Conservation (phyloP, 148 eudicot species). For the Heliamphora exappendiculata region DNA sequence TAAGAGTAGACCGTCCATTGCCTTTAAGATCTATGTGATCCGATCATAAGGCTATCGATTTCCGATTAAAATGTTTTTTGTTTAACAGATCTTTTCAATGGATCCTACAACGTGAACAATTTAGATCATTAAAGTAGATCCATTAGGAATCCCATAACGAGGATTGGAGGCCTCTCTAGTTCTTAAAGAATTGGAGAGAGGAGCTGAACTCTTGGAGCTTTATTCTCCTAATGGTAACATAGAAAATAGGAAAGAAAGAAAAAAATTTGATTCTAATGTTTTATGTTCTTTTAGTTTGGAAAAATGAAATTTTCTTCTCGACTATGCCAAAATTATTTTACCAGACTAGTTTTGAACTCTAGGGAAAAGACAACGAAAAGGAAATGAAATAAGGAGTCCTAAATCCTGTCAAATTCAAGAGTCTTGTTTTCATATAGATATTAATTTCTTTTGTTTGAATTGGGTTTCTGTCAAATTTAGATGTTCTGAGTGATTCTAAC, state of each 20-base stretch:
- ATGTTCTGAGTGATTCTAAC: neutral
- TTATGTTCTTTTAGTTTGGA: neutral
- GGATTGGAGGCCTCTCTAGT: no score
- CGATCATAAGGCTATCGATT: no score
- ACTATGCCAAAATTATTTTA: neutral
- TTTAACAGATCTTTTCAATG: no score
- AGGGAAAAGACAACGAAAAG: neutral
- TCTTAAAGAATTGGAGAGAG: no score
- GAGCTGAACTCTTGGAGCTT: neutral
- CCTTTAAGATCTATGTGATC: no score
- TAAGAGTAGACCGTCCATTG: no score
- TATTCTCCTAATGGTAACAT: neutral
- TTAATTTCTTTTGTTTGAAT: neutral
- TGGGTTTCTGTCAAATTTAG: neutral
- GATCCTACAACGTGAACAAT: no score
- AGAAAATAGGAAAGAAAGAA: neutral
- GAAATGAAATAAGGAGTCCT: neutral
- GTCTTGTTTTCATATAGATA: neutral
- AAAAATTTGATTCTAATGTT: neutral
- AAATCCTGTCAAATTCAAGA: neutral
- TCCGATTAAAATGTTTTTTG: no score
- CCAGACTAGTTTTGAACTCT: neutral
- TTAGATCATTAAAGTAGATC: no score
- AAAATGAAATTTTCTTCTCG: neutral
- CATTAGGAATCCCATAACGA: no score